phyloP scores from a whole-genome alignment of 805 yeast genomes.

The Nakazawaea populi region DNA sequence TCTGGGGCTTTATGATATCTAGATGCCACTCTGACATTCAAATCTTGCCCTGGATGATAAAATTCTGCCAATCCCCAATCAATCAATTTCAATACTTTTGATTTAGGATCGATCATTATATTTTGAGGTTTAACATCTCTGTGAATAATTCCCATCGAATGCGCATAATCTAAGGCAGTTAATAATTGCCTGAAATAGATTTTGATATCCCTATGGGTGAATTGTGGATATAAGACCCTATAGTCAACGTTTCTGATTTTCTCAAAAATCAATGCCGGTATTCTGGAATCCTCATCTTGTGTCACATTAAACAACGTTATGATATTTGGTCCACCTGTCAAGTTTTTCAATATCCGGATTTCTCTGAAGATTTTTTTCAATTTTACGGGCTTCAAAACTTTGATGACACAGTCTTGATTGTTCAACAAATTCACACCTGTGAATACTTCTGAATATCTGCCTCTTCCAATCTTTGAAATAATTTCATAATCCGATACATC shows the following conservation, averaged over 20 bases:
- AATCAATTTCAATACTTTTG: neutral
- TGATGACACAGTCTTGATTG: neutral
- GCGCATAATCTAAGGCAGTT: neutral
- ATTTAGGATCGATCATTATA: neutral
- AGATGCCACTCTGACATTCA: neutral
- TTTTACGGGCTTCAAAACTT: neutral
- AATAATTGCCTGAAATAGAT: conserved; percentile 40
- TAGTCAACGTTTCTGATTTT: conserved; percentile 80
- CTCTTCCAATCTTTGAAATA: neutral
- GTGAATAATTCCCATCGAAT: neutral
- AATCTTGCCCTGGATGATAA: neutral
- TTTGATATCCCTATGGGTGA: conserved; percentile 67
- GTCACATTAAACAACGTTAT: conserved; percentile 73
- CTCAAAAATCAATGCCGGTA: conserved; percentile 85
- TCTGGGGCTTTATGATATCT: neutral
- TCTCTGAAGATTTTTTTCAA: conserved; percentile 41
- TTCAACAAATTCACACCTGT: neutral
- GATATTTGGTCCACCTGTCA: conserved; percentile 78
- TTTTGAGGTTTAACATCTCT: neutral
- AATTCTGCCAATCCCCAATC: neutral
- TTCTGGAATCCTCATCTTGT: conserved; percentile 75
- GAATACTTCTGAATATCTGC: neutral
- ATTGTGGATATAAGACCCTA: conserved; percentile 76
- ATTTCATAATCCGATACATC: neutral
- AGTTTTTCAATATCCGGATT: conserved; percentile 76